Evolutionary conservation across 2,329 filamentous ascomycete species (phyloP).

Genomic region (Zasmidium cellare): DNA sequence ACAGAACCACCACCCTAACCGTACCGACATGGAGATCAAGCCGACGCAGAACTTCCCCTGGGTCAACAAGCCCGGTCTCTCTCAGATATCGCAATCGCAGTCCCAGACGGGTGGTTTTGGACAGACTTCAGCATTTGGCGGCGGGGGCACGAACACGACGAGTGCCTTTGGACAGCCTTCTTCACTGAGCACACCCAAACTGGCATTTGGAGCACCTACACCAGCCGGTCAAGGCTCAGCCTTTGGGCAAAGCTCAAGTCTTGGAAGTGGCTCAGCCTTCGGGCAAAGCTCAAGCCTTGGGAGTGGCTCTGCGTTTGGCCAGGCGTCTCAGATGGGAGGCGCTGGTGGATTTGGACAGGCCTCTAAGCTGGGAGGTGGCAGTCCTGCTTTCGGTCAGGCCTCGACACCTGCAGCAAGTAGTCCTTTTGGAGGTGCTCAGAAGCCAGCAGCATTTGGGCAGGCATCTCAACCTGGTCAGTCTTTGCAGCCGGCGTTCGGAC

Average conservation of each 20-base stretch:
- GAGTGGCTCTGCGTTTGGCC: too few relatives aligned
- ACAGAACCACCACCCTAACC: conserved; percentile 72
- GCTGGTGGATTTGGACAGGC: conserved; percentile 1
- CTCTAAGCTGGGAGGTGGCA: neutral
- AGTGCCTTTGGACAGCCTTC: conserved; percentile 26
- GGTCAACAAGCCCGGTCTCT: conserved; percentile 11
- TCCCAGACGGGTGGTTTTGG: conserved; percentile 13
- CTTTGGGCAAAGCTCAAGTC: conserved; percentile 34
- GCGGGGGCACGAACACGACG: neutral
- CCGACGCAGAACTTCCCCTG: conserved; percentile 7
- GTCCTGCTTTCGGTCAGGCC: neutral
- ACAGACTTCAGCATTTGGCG: conserved; percentile 16
- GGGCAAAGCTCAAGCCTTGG: neutral
- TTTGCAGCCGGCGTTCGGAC: conserved; percentile 4
- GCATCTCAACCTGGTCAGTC: conserved; percentile 13
- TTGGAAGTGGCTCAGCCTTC: neutral
- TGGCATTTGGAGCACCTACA: conserved; percentile 7
- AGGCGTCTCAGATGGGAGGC: conserved; percentile 12
- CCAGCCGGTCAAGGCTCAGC: neutral
- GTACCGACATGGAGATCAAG: conserved; percentile 36
- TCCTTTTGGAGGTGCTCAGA: conserved; percentile 17
- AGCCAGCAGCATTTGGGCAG: conserved; percentile 40
- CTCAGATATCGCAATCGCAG: conserved; percentile 15
- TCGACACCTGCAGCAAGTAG: conserved; percentile 7
- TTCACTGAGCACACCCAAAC: conserved; percentile 38